These are phyloP conservation scores for Diplotaxis tenuifolia DNA, from an alignment of 345 rosid species.

Conservation along the genomic window DNA sequence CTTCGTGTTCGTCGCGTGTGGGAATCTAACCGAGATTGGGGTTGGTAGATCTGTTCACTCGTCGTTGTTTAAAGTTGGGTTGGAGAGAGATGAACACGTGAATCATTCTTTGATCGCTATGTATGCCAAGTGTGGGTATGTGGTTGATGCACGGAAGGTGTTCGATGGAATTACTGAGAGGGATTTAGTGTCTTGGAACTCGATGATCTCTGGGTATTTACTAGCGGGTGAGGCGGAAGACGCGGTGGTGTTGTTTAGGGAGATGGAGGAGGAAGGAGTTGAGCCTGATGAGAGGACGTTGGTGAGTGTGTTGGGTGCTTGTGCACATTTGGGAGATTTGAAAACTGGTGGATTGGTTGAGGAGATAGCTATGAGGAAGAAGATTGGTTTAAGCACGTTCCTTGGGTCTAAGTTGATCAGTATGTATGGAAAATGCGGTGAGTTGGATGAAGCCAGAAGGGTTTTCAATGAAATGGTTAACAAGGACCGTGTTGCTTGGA, in stretches of 20 bases:
- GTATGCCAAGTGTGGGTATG: conserved; percentile 52
- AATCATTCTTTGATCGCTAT: conserved; percentile 62
- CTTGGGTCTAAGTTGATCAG: conserved; percentile 67
- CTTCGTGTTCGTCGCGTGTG: conserved; percentile 65
- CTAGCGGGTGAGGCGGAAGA: conserved; percentile 58
- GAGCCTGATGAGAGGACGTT: conserved; percentile 74
- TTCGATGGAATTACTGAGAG: conserved; percentile 64
- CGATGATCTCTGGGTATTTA: conserved; percentile 85
- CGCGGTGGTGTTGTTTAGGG: conserved; percentile 58
- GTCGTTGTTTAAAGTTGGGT: conserved; percentile 51
- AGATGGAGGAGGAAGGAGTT: conserved; percentile 63
- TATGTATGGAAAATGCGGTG: conserved; percentile 88
- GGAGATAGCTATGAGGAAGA: conserved; percentile 43
- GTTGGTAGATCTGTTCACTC: conserved; percentile 62
- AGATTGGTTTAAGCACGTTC: conserved; percentile 50
- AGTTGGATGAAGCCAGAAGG: conserved; percentile 61
- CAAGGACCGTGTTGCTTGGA: conserved; percentile 78
- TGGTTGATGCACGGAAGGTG: conserved; percentile 55
- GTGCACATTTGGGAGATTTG: conserved; percentile 71
- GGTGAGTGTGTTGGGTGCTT: conserved; percentile 71
- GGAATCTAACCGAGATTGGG: conserved; percentile 45
- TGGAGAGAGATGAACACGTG: conserved; percentile 55
- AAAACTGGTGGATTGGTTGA: conserved; percentile 64
- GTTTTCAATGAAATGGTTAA: conserved; percentile 57
- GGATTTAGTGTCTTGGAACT: conserved; percentile 83